Conservation (phyloP, 176 grass and related monocot genomes). For the sorghum (Sorghum bicolor) region Sorghum_bicolor_NCBIv3 NC_012879.2:960001-960500, state of each 20-base stretch:
- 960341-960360: conserved; percentile 34
- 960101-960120: conserved; percentile 39
- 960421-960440: conserved; percentile 40
- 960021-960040: not conserved
- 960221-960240: conserved; percentile 24
- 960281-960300: conserved; percentile 50
- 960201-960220: conserved; percentile 32
- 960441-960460: not conserved
- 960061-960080: not conserved
- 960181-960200: conserved; percentile 38
- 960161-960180: conserved; percentile 39
- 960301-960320: conserved; percentile 7
- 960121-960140: conserved; percentile 28
- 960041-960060: not conserved
- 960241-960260: conserved; percentile 18
- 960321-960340: conserved; percentile 42
- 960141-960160: conserved; percentile 50
- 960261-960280: conserved; percentile 27
- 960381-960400: conserved; percentile 51
- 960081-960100: conserved; percentile 27
- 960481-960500: not conserved
- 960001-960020: conserved; percentile 5
- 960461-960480: conserved; percentile 10
- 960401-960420: not conserved
- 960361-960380: conserved; percentile 46